phyloP scores from a whole-genome alignment of 768 basidiomycete species.

The Mycena pura region DNA sequence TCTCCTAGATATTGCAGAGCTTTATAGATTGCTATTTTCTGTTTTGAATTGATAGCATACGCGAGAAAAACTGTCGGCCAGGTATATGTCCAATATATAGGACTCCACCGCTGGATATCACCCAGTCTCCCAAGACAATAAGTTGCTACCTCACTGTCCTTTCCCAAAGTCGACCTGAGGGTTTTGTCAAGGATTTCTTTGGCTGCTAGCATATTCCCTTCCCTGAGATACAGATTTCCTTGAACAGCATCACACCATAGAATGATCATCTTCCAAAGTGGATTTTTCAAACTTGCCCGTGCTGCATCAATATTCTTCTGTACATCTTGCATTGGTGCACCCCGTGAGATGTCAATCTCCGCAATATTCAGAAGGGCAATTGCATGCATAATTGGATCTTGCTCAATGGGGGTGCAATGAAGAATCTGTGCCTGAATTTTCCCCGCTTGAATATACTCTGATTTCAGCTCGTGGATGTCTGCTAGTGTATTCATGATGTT shows the following conservation, averaged over 20 bases:
- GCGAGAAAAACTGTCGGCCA: background rate
- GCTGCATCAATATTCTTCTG: background rate
- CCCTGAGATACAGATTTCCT: background rate
- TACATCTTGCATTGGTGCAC: background rate
- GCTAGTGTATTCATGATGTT: background rate
- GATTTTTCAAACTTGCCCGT: too few relatives aligned
- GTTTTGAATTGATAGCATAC: background rate
- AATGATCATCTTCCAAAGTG: background rate
- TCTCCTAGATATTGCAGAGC: constrained; percentile 9
- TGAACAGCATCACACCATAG: background rate
- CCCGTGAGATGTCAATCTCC: background rate
- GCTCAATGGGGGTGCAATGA: background rate
- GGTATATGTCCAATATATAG: background rate
- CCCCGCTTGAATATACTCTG: background rate
- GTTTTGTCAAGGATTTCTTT: background rate
- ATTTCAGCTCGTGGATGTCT: background rate
- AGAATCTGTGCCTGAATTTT: background rate
- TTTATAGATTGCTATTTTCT: background rate
- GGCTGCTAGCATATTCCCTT: background rate
- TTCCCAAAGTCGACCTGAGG: background rate
- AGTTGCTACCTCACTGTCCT: background rate
- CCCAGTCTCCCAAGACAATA: background rate
- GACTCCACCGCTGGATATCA: background rate
- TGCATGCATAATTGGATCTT: background rate
- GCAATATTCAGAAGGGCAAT: background rate